Conservation (phyloP, 371 early-diverging fungal species). For the Mortierella sp. region DNA sequence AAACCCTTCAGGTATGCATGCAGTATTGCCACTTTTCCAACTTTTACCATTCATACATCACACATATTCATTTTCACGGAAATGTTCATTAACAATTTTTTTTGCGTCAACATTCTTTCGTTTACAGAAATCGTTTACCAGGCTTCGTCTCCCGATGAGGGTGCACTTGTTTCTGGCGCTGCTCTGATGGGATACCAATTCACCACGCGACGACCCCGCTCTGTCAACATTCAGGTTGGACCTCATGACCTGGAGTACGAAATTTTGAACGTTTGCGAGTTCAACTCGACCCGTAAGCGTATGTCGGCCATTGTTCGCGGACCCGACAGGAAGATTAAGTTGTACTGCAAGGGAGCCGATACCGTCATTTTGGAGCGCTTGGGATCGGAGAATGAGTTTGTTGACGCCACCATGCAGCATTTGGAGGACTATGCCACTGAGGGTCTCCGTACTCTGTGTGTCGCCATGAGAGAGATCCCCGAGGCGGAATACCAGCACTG, state of each 20-base stretch:
- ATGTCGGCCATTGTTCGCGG: slow-evolving; percentile 96
- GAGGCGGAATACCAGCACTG: slow-evolving; percentile 91
- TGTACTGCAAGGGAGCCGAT: slow-evolving; percentile 99
- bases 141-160: slow-evolving; percentile 94
- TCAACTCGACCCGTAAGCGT: slow-evolving; percentile 97
- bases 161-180: slow-evolving; percentile 90
- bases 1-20: slow-evolving; percentile 63
- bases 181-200: slow-evolving; percentile 73
- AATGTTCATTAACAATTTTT: neutral
- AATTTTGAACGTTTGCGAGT: slow-evolving; percentile 96
- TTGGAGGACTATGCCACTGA: slow-evolving; percentile 92
- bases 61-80: neutral
- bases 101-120: neutral
- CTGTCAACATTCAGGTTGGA: slow-evolving; percentile 81
- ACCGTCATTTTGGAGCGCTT: slow-evolving; percentile 97
- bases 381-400: slow-evolving; percentile 78
- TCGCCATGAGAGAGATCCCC: slow-evolving; percentile 93
- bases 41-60: neutral
- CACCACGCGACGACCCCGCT: slow-evolving; percentile 88
- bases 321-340: slow-evolving; percentile 91
- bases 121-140: slow-evolving; percentile 79
- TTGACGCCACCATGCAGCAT: slow-evolving; percentile 81
- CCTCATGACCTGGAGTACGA: slow-evolving; percentile 83
- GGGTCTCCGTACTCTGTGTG: slow-evolving; percentile 94
- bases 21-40: neutral